Percentiles rank a stretch among this genome's conserved stretches.
Evolutionary conservation across 805 yeast species (phyloP).

Genomic region (Ogataea pilisensis): DNA sequence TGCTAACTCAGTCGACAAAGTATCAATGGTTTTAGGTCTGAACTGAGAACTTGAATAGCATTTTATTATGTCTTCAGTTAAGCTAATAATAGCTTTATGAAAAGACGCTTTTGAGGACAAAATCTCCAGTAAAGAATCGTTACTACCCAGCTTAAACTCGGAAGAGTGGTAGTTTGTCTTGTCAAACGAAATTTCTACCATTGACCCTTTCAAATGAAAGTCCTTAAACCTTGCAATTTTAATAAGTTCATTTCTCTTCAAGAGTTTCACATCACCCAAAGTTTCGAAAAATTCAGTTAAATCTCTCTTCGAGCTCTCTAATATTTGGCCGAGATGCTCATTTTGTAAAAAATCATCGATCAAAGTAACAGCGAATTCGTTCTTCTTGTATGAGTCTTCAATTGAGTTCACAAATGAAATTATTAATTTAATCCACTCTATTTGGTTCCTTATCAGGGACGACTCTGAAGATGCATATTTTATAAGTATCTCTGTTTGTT

Average conservation of each 20-base stretch:
- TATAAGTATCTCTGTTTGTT: slow-evolving; percentile 20
- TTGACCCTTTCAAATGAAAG: slow-evolving; percentile 31
- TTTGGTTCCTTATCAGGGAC: slow-evolving; percentile 25
- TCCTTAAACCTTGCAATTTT: slow-evolving; percentile 29
- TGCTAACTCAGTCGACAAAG: slow-evolving; percentile 77
- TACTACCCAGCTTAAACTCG: not conserved
- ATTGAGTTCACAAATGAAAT: slow-evolving; percentile 20
- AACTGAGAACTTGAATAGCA: slow-evolving; percentile 46
- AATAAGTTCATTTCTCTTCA: slow-evolving; percentile 43
- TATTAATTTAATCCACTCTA: slow-evolving; percentile 29
- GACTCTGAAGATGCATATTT: slow-evolving; percentile 26
- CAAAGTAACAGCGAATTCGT: slow-evolving; percentile 39
- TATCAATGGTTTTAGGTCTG: slow-evolving; percentile 64
- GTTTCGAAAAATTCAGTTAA: slow-evolving; percentile 31
- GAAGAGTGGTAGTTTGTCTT: not conserved
- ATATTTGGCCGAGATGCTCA: slow-evolving; percentile 13
- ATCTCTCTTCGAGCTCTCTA: slow-evolving; percentile 22
- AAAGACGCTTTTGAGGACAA: slow-evolving; percentile 34
- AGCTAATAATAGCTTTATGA: slow-evolving; percentile 39
- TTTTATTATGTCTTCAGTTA: slow-evolving; percentile 54
- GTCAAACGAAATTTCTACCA: slow-evolving; percentile 18
- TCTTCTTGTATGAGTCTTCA: slow-evolving; percentile 24
- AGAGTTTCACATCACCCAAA: slow-evolving; percentile 45
- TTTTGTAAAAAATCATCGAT: slow-evolving; percentile 38
- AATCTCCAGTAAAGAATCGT: slow-evolving; percentile 14